Evolutionary conservation across 768 basidiomycete species (phyloP).

Genomic region (Termitomyces sp.): DNA sequence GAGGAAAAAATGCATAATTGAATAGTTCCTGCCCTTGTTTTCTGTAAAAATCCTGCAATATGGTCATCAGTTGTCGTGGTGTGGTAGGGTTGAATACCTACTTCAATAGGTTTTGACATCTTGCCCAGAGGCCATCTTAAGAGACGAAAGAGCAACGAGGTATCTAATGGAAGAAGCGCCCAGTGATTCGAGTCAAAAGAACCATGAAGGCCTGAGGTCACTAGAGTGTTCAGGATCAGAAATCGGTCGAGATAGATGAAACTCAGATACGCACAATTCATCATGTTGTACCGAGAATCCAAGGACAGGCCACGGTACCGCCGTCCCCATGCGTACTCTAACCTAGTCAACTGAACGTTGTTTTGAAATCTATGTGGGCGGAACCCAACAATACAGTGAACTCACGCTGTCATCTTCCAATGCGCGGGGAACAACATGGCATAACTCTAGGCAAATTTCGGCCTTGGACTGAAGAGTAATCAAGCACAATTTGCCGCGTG

Average conservation of each 20-base stretch:
- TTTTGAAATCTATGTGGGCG: too few relatives aligned
- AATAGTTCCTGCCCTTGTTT: not conserved
- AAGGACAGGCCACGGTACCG: not conserved
- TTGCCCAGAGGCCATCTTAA: not conserved
- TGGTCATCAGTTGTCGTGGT: not conserved
- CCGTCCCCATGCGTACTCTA: not conserved
- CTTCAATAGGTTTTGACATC: not conserved
- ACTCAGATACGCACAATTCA: not conserved
- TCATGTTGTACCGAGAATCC: not conserved
- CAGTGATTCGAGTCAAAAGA: not conserved
- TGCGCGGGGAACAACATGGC: not conserved
- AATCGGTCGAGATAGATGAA: not conserved
- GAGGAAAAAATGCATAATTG: not conserved
- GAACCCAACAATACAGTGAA: not conserved
- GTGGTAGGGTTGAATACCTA: not conserved
- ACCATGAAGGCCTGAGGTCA: not conserved
- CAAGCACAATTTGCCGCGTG: not conserved
- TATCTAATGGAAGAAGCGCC: not conserved
- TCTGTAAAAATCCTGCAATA: not conserved
- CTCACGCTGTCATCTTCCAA: not conserved
- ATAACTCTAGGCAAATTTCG: not conserved
- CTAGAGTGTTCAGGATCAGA: not conserved
- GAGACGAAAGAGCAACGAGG: not conserved
- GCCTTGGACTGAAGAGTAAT: not conserved
- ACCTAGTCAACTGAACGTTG: not conserved